Percentiles rank a stretch among this genome's conserved stretches.
phyloP scores from a whole-genome alignment of 2,329 filamentous ascomycete genomes.

The Diaporthe citrichinensis region DNA sequence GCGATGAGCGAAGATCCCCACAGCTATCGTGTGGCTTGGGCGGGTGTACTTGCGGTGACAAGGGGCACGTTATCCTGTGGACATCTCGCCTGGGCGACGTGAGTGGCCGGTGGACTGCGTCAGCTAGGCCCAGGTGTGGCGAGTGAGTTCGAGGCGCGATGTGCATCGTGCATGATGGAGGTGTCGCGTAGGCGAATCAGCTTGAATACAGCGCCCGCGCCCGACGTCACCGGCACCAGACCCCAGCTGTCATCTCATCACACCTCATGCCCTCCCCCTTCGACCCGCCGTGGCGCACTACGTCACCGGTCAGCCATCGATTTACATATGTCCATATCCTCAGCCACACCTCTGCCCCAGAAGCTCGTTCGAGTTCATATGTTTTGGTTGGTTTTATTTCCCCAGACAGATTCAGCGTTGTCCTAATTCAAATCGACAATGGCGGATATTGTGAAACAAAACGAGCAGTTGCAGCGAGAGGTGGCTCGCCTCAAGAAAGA shows the following conservation, averaged over 20 bases:
- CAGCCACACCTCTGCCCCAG: slow-evolving; percentile 27
- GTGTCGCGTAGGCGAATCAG: slow-evolving; percentile 33
- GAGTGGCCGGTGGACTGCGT: slow-evolving; percentile 28
- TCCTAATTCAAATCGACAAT: slow-evolving; percentile 17
- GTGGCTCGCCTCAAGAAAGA: slow-evolving; percentile 38
- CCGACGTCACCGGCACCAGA: slow-evolving; percentile 37
- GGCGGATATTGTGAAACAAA: slow-evolving; percentile 35
- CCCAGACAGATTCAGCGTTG: background rate
- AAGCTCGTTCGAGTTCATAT: background rate
- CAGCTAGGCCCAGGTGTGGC: slow-evolving; percentile 34
- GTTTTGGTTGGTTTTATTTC: background rate
- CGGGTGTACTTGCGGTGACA: background rate
- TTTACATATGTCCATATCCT: slow-evolving; percentile 17
- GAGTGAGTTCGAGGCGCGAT: slow-evolving; percentile 36
- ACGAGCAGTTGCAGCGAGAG: slow-evolving; percentile 32
- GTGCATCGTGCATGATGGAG: slow-evolving; percentile 36
- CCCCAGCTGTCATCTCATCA: slow-evolving; percentile 31
- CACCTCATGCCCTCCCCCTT: slow-evolving; percentile 4
- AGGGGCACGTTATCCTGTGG: background rate
- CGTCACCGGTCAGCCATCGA: slow-evolving; percentile 30
- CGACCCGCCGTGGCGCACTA: slow-evolving; percentile 1
- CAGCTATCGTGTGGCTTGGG: slow-evolving; percentile 29
- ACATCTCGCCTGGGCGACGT: slow-evolving; percentile 5
- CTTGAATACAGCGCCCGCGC: background rate
- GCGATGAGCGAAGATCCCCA: slow-evolving; percentile 23